phyloP scores from a whole-genome alignment of 2,329 filamentous ascomycete genomes.

The Xylariaceae sp. region DNA sequence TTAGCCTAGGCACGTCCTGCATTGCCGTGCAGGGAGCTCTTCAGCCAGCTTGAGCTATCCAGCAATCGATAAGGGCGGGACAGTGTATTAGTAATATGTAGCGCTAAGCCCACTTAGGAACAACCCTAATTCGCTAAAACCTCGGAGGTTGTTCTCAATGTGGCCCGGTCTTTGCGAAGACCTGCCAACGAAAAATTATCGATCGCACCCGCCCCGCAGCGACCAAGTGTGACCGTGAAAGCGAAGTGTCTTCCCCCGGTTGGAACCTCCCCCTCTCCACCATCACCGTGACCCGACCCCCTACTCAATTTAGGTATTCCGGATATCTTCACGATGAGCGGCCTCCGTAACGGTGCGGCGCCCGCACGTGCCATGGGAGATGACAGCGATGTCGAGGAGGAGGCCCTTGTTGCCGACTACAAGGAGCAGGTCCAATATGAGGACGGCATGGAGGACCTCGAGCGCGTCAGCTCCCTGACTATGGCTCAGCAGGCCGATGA shows the following conservation, averaged over 20 bases:
- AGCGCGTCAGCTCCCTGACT: conserved; percentile 64
- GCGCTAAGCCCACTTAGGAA: not conserved
- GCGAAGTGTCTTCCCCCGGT: conserved; percentile 12
- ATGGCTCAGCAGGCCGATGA: conserved; percentile 77
- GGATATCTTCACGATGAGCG: conserved; percentile 47
- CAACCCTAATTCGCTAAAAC: conserved; percentile 34
- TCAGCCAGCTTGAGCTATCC: not conserved
- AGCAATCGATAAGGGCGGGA: conserved; percentile 8
- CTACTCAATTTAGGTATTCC: conserved; percentile 5
- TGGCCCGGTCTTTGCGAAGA: conserved; percentile 10
- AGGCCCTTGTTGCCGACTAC: conserved; percentile 92
- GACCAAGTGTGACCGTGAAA: conserved; percentile 9
- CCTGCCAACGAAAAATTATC: conserved; percentile 26
- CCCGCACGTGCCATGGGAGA: conserved; percentile 60
- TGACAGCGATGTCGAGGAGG: conserved; percentile 93
- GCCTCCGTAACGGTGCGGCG: conserved; percentile 56
- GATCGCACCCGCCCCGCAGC: conserved; percentile 20
- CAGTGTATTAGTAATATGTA: not conserved
- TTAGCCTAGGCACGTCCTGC: not conserved
- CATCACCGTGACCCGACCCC: conserved; percentile 13
- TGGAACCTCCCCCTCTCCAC: conserved; percentile 20
- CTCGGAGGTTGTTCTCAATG: conserved; percentile 23
- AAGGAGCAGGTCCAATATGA: conserved; percentile 93
- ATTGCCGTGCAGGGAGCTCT: not conserved
- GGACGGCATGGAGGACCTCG: conserved; percentile 76